Base-by-base conservation (phyloP, 2,329 filamentous ascomycete species). In the Phialemoniopsis sp. region DNA sequence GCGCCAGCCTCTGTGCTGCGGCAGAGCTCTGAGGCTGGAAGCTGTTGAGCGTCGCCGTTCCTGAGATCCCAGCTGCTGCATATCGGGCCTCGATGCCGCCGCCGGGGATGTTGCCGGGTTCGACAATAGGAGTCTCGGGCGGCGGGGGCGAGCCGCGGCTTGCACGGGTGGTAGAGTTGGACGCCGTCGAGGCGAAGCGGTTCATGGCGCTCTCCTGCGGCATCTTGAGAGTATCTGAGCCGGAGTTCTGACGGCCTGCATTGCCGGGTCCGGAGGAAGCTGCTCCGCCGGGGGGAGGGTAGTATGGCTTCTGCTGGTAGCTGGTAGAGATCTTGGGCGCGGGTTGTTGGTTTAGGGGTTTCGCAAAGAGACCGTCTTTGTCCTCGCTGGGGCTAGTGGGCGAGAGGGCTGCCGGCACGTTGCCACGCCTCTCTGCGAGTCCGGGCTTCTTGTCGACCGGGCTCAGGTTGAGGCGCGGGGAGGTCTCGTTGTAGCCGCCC, bases 131-230 rank as follows among this genome's bases (percentile, higher is more conserved):
- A 0, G 93, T 97, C 60, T 97, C 91, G 8, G 93, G 93, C 2
- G 93, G 93, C 5, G 93, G 91, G 5, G 93, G 93, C 19, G 91
- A 97, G 32, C 93, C 93, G 51, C 93, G 79, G 55, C 87, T 90
- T 15, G 93, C 93, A 48, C 87, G 82, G 3, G 91, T 96, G 1
- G 93, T 98, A 3, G 90, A 95, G 12, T 83, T 95, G 0, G 93
- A 97, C 13, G 91, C 89, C 8, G 88, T 95, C 3, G 91, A 96
- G 10, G 76, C 72, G 48, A 82, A 80, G 33, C 80, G 72, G 53
- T 78, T 82, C 46, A 84, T 73, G 21, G 68, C 67, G 37, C 53
- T 64, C n/a, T 73, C 68, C 19, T 54, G 54, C n/a, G 64, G 59
- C 55, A 66, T 65, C 32, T 58, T 58, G 34, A 64, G 56, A 28